Evolutionary conservation across 208 protist species (phyloP).

Genomic region (Trypanosoma grayi): DNA sequence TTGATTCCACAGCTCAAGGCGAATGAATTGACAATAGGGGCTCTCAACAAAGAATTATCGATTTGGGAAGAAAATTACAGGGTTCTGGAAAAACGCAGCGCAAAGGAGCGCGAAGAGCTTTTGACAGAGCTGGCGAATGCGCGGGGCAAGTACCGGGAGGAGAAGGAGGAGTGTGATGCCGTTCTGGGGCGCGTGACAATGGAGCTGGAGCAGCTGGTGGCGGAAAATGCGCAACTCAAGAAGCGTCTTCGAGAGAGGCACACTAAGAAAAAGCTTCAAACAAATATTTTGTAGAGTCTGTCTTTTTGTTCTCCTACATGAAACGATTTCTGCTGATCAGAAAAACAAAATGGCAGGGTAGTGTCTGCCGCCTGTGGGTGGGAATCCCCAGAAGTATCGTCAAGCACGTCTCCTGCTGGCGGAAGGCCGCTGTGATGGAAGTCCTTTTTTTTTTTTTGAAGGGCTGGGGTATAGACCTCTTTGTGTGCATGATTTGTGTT

Average conservation of each 20-base stretch:
- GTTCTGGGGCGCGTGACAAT: slow-evolving; percentile 49
- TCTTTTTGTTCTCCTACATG: not conserved
- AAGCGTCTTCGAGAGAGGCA: slow-evolving; percentile 16
- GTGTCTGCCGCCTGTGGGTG: no score
- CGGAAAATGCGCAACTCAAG: slow-evolving; percentile 64
- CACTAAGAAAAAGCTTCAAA: slow-evolving; percentile 2
- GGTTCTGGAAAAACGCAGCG: slow-evolving; percentile 11
- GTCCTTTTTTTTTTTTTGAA: slow-evolving; percentile 1
- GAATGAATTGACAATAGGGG: slow-evolving; percentile 50
- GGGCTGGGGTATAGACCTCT: no score
- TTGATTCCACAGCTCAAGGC: slow-evolving; percentile 23
- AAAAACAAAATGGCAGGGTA: no score
- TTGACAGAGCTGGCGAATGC: slow-evolving; percentile 1
- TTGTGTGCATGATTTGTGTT: slow-evolving; percentile 7
- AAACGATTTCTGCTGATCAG: no score
- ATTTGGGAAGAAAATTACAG: slow-evolving; percentile 29
- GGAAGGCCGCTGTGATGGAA: no score
- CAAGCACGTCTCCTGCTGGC: no score
- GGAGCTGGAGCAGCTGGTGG: slow-evolving; percentile 66
- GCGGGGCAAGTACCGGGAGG: slow-evolving; percentile 7
- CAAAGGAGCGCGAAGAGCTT: slow-evolving; percentile 23
- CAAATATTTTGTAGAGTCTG: not conserved
- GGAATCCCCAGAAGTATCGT: no score
- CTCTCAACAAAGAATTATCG: slow-evolving; percentile 56
- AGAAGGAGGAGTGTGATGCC: slow-evolving; percentile 56